These are phyloP conservation scores for Candida rishiriensis DNA, from an alignment of 805 yeast species.

Conservation along the genomic window DNA sequence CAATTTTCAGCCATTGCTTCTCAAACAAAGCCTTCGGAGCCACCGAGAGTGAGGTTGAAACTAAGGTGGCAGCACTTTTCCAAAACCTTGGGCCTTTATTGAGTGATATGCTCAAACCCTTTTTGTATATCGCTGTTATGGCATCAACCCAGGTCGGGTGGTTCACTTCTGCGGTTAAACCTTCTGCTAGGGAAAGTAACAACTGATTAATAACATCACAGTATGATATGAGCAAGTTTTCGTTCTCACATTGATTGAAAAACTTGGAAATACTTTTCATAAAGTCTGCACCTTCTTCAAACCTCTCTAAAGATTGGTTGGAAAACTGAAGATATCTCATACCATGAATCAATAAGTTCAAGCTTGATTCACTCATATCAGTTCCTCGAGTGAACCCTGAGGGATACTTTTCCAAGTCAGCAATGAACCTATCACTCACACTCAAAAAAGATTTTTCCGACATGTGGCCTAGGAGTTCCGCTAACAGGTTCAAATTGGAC, in stretches of 20 bases:
- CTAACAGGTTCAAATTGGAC: conserved; percentile 91
- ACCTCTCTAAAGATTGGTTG: conserved; percentile 80
- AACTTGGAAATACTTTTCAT: conserved; percentile 82
- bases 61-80: conserved; percentile 62
- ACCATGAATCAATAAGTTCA: conserved; percentile 78
- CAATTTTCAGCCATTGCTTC: conserved; percentile 61
- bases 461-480: conserved; percentile 87
- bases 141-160: conserved; percentile 95
- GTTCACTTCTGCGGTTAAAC: conserved; percentile 88
- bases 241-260: conserved; percentile 60
- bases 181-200: conserved; percentile 76
- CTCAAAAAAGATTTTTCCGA: conserved; percentile 76
- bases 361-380: conserved; percentile 39
- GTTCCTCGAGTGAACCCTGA: conserved; percentile 35
- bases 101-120: conserved; percentile 41
- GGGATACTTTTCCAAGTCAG: conserved; percentile 84
- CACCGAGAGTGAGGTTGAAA: conserved; percentile 73
- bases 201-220: conserved; percentile 78
- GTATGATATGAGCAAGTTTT: conserved; percentile 67
- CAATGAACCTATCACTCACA: conserved; percentile 90
- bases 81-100: conserved; percentile 46
- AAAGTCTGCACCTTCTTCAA: conserved; percentile 93
- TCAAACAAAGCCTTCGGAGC: conserved; percentile 75
- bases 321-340: conserved; percentile 80
- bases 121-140: conserved; percentile 53